phyloP scores from a whole-genome alignment of 2,329 filamentous ascomycete species.

The Scolecobasidium constrictum region DNA sequence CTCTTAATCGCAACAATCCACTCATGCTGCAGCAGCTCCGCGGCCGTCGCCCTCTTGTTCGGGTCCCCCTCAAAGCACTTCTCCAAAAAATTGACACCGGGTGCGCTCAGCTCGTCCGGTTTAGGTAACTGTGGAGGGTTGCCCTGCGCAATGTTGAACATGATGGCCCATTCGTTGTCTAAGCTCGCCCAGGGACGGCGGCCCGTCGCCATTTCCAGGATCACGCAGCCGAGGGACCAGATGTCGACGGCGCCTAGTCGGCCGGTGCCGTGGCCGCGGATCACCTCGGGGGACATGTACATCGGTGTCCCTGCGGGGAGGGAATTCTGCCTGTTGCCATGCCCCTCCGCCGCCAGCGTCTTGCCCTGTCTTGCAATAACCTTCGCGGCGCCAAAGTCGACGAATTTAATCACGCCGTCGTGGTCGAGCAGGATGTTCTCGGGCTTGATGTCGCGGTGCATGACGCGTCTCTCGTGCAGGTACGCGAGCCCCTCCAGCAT shows the following conservation, averaged over 20 bases:
- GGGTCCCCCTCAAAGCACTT: slow-evolving; percentile 83
- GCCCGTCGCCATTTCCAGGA: slow-evolving; percentile 95
- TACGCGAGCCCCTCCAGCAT: slow-evolving; percentile 90
- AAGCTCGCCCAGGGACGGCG: slow-evolving; percentile 88
- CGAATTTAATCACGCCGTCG: slow-evolving; percentile 97
- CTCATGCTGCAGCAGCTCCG: slow-evolving; percentile 86
- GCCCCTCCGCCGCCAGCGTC: slow-evolving; percentile 60
- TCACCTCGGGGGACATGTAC: slow-evolving; percentile 99
- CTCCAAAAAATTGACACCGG: slow-evolving; percentile 79
- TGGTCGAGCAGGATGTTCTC: slow-evolving; percentile 96
- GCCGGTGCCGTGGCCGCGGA: slow-evolving; percentile 68
- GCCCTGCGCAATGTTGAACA: slow-evolving; percentile 99
- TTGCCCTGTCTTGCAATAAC: slow-evolving; percentile 90
- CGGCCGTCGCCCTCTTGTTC: slow-evolving; percentile 63
- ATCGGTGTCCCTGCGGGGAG: slow-evolving; percentile 92
- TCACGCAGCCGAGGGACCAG: slow-evolving; percentile 93
- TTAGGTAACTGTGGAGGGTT: slow-evolving; percentile 80
- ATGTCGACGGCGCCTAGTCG: slow-evolving; percentile 84
- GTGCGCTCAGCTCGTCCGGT: slow-evolving; percentile 69
- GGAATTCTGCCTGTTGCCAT: slow-evolving; percentile 58
- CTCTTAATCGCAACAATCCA: slow-evolving; percentile 54
- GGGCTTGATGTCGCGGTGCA: slow-evolving; percentile 95
- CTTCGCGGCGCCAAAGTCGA: slow-evolving; percentile 96
- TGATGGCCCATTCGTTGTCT: slow-evolving; percentile 99
- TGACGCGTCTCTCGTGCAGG: slow-evolving; percentile 81